Evolutionary conservation across 768 basidiomycete genomes (phyloP).

Genomic region (Rhodotorula taiwanensis): DNA sequence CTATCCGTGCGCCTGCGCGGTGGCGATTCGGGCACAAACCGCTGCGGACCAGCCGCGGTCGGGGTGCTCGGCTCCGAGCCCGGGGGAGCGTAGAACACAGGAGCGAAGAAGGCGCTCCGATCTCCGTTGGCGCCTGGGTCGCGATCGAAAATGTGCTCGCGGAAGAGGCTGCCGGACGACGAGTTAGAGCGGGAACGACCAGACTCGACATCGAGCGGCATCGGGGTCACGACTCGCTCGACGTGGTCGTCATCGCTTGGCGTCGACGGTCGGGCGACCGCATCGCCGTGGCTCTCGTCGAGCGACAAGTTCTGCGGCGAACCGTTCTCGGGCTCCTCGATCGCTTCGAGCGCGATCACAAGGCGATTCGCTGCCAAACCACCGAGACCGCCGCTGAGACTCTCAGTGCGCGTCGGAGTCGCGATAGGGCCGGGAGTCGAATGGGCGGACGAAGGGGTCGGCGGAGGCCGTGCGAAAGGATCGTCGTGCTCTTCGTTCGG

Average conservation of each 20-base stretch:
- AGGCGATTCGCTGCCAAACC: not conserved
- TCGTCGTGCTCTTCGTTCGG: slow-evolving; percentile 25
- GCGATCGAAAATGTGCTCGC: slow-evolving; percentile 18
- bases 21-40: too few relatives aligned
- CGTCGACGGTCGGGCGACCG: too few relatives aligned
- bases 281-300: not conserved
- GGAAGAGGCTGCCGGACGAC: not conserved
- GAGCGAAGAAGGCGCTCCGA: too few relatives aligned
- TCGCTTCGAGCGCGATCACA: not conserved
- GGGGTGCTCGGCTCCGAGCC: too few relatives aligned
- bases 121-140: too few relatives aligned
- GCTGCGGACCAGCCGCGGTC: too few relatives aligned
- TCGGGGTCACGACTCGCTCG: not conserved
- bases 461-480: slow-evolving; percentile 12
- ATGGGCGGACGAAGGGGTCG: not conserved
- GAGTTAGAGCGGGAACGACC: not conserved
- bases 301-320: not conserved
- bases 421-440: not conserved
- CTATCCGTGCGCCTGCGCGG: not conserved
- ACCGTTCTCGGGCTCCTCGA: not conserved
- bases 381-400: too few relatives aligned
- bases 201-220: not conserved
- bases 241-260: not conserved
- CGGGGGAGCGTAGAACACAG: too few relatives aligned
- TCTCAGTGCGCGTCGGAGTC: too few relatives aligned